Percentiles rank a stretch among this genome's conserved stretches.
These are phyloP conservation scores for Medakamo hakoo DNA, from an alignment of 139 green algal genomes.

Conservation along the genomic window DNA sequence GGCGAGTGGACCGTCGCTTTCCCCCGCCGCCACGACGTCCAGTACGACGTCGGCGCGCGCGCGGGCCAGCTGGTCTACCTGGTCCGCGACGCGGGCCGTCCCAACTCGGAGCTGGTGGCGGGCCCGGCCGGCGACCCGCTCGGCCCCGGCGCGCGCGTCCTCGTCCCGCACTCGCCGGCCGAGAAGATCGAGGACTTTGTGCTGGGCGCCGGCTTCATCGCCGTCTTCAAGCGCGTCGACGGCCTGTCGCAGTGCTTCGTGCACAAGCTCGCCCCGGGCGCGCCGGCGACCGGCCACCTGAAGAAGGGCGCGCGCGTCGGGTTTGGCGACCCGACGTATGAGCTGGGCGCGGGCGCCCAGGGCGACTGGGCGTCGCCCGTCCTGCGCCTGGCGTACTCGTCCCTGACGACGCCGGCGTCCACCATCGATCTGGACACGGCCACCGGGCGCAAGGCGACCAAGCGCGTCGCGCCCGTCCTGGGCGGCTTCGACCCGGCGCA, in stretches of 20 bases:
- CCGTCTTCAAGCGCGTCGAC: slow-evolving; percentile 29
- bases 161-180: slow-evolving; percentile 54
- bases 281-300: slow-evolving; percentile 17
- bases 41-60: slow-evolving; percentile 49
- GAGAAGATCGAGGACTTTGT: slow-evolving; percentile 57
- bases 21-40: slow-evolving; percentile 35
- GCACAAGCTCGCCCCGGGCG: slow-evolving; percentile 15
- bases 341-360: slow-evolving; percentile 24
- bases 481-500: slow-evolving; percentile 53
- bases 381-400: slow-evolving; percentile 61
- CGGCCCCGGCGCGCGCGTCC: slow-evolving; percentile 15
- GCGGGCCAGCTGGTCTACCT: slow-evolving; percentile 39
- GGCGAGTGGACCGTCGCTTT: slow-evolving; percentile 36
- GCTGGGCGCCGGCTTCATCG: slow-evolving; percentile 16
- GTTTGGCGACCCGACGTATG: slow-evolving; percentile 61
- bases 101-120: slow-evolving; percentile 70
- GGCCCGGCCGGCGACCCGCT: slow-evolving; percentile 22
- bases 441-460: slow-evolving; percentile 25
- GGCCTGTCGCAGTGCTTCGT: slow-evolving; percentile 17
- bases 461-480: slow-evolving; percentile 69
- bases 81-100: slow-evolving; percentile 29
- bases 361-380: slow-evolving; percentile 60
- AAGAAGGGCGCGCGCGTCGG: slow-evolving; percentile 18
- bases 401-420: slow-evolving; percentile 54
- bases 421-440: slow-evolving; percentile 63